Conservation (phyloP, 129 eudicot genomes). For the sunflower (Helianthus annuus) region HanXRQr2.0-SUNRISE NC_035444.2:81641473-81641972, state of each 20-base stretch:
- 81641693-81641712: conserved; percentile 14
- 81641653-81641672: conserved; percentile 17
- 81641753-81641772: conserved; percentile 8
- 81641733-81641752: conserved; percentile 8
- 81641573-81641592: conserved; percentile 28
- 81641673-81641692: conserved; percentile 24
- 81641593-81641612: neutral
- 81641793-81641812: neutral
- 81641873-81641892: neutral
- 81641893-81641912: neutral
- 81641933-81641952: too few species aligned
- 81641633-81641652: conserved; percentile 51
- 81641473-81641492: conserved; percentile 60
- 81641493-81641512: conserved; percentile 47
- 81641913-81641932: too few species aligned
- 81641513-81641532: conserved; percentile 39
- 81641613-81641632: conserved; percentile 38
- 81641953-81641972: too few species aligned
- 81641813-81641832: neutral
- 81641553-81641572: conserved; percentile 31
- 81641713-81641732: neutral
- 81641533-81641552: conserved; percentile 39
- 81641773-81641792: neutral
- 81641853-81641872: neutral
- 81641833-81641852: neutral